Base-by-base conservation (phyloP, 208 protist species). In the Novymonas esmeraldas region DNA sequence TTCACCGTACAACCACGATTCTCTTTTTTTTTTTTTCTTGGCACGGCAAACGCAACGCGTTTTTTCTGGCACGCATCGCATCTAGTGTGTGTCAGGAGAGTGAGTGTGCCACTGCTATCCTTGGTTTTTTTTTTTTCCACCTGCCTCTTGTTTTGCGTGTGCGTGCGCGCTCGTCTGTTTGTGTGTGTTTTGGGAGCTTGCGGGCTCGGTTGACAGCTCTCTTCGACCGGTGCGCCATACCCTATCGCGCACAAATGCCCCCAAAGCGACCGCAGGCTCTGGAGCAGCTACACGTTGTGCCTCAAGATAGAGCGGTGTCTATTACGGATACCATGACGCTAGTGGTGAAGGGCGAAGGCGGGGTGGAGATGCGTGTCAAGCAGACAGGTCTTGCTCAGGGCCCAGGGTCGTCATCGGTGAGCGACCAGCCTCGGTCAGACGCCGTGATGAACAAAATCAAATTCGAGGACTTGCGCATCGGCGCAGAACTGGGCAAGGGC, bases 281-380 rank as follows among this genome's bases (percentile, higher is more conserved):
- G 33, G 77, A 85, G 56, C 72, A 88, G 54, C 79, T 94, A 28
- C 77, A 82, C 48, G 76, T 94, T 54, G 77, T 62, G 44, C 85
- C 71, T 29, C 45, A 79, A 41, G 79, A 96, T 46, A 90, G 84
- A 41, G 73, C 78, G 20, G 87, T 96, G 45, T 94, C 90, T 14
- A 96, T 96, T 59, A 96, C 90, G 13, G 90, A 96, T 72, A 96
- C 92, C 1, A 84, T 96, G 76, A 96, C 92, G 0, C 45, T 96
- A 69, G 88, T 94, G 48, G 89, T 96, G n/a, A 93, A 91, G 58
- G 89, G 87, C 26, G 89, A 94, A 60, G 87, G 85, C 11, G 91
- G 88, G 33, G 67, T 84, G 56, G 86, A 93, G 58, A 86, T 94
- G 84, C 84, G 88, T n/a, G 89, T 94, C n/a, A 94, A 96, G 39